Evolutionary conservation across 1,284 basidiomycete genomes (phyloP).

Genomic region (Laetiporus sulphureus): DNA sequence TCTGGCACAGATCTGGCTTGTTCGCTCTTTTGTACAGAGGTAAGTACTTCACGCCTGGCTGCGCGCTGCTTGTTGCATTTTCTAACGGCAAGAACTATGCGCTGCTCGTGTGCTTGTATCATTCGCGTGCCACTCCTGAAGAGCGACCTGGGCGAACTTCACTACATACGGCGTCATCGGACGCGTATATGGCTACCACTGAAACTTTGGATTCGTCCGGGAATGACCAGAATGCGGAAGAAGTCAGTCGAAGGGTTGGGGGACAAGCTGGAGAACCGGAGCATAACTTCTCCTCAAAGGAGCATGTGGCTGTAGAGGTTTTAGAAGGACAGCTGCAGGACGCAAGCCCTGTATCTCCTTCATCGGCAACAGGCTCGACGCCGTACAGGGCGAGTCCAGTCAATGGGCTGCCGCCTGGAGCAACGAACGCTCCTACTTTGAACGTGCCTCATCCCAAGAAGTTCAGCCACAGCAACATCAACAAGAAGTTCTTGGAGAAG

Average conservation of each 20-base stretch:
- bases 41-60: constrained; percentile 2
- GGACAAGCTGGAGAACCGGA: constrained; percentile 1
- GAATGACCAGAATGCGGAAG: constrained; percentile 33
- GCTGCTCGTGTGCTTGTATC: too few relatives aligned
- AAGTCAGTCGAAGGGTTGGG: constrained; percentile 2
- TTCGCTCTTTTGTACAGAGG: constrained; percentile 7
- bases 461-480: constrained; percentile 84
- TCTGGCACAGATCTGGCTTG: constrained; percentile 1
- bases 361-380: constrained; percentile 18
- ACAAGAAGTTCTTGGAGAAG: constrained; percentile 92
- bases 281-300: too few relatives aligned
- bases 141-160: not conserved
- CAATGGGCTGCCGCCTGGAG: constrained; percentile 14
- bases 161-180: constrained; percentile 43
- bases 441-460: constrained; percentile 65
- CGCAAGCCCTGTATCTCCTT: constrained; percentile 21
- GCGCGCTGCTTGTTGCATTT: not conserved
- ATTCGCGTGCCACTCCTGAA: too few relatives aligned
- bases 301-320: constrained; percentile 7
- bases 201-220: constrained; percentile 41
- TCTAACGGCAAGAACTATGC: too few relatives aligned
- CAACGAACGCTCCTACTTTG: constrained; percentile 18
- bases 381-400: constrained; percentile 17
- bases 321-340: constrained; percentile 15
- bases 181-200: constrained; percentile 75